Base-by-base conservation (phyloP, 176 grass and related monocot species). In the Oryza rufipogon region DNA sequence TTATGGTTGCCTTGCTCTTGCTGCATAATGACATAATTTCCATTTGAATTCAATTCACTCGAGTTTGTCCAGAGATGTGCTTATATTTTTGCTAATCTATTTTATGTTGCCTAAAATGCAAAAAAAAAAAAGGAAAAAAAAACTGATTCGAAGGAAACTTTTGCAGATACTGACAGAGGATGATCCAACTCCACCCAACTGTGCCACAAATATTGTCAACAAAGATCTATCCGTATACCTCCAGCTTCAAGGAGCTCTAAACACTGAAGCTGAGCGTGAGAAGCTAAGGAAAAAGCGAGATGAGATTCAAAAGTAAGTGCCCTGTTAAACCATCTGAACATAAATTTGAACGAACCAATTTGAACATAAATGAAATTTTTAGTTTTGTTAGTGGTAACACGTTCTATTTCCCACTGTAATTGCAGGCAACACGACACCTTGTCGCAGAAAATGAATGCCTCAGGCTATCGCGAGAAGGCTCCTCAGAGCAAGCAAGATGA, bases 141-240 rank as follows among this genome's bases (percentile, higher is more conserved):
- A 79, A 67, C 64, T 87, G 11, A 86, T 15, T 78, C 0, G 9
- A 66, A 64, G 20, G 34, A 1, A 23, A 70, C 39, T 71, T 26
- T 65, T 26, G 13, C 73, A 83, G 94, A 81, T 90, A 61, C 61
- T 94, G 42, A 58, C 58, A 54, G 91, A 90, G 46, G 76, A 86
- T 33, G 89, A 92, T 73, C 48, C 63, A 16, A 52, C 54, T 83
- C 94, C 92, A 49, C 46, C 73, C 11, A 82, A 89, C 69, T 94
- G 90, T 84, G 89, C 94, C 41, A 91, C 93, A 46, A 81, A 86
- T 67, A 86, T 97, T 11, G 77, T 97, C 8, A 90, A 94, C 26
- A 91, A 88, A 74, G 78, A 91, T 79, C 80, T 94, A 32, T 92
- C 94, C 42, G 86, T 97, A 33, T 90, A 92, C 81, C 94, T 97